phyloP scores from a whole-genome alignment of 2,329 filamentous ascomycete species.

The Fusarium metavorans region DNA sequence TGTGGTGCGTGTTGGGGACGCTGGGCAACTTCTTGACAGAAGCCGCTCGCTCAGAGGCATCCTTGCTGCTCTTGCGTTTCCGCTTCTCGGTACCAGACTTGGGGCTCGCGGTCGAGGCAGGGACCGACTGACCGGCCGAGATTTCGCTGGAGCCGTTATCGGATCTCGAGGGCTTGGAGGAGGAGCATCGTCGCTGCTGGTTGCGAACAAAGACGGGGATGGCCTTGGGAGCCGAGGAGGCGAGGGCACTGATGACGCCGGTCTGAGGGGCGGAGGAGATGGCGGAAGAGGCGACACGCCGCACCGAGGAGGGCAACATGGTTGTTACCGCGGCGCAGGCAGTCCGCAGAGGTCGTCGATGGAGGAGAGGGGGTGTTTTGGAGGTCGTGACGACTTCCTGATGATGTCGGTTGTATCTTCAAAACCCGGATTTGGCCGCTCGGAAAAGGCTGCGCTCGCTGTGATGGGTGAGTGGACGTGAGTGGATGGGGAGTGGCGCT shows the following conservation, averaged over 20 bases:
- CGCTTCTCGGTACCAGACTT: slow-evolving; percentile 64
- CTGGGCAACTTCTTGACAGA: slow-evolving; percentile 72
- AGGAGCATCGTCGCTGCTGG: slow-evolving; percentile 69
- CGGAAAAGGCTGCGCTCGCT: slow-evolving; percentile 49
- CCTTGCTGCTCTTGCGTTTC: slow-evolving; percentile 69
- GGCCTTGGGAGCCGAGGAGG: slow-evolving; percentile 56
- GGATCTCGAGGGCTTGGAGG: slow-evolving; percentile 72
- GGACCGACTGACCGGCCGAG: slow-evolving; percentile 62
- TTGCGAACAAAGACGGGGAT: slow-evolving; percentile 52
- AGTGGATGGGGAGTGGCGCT: slow-evolving; percentile 37
- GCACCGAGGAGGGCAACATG: slow-evolving; percentile 69
- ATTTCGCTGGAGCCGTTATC: slow-evolving; percentile 66
- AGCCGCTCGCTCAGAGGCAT: slow-evolving; percentile 57
- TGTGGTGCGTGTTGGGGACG: slow-evolving; percentile 80
- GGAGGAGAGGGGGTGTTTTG: slow-evolving; percentile 34
- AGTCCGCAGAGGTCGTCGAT: slow-evolving; percentile 28
- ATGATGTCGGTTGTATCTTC: slow-evolving; percentile 50
- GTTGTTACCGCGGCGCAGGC: slow-evolving; percentile 45
- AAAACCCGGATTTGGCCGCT: slow-evolving; percentile 54
- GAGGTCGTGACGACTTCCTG: slow-evolving; percentile 47
- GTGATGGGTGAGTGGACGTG: slow-evolving; percentile 26
- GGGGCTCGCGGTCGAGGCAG: slow-evolving; percentile 57
- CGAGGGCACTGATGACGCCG: slow-evolving; percentile 56
- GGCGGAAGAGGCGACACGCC: slow-evolving; percentile 63
- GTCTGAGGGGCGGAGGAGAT: slow-evolving; percentile 61